Evolutionary conservation across 2,329 filamentous ascomycete genomes (phyloP).

Genomic region (Huntiella savannae): DNA sequence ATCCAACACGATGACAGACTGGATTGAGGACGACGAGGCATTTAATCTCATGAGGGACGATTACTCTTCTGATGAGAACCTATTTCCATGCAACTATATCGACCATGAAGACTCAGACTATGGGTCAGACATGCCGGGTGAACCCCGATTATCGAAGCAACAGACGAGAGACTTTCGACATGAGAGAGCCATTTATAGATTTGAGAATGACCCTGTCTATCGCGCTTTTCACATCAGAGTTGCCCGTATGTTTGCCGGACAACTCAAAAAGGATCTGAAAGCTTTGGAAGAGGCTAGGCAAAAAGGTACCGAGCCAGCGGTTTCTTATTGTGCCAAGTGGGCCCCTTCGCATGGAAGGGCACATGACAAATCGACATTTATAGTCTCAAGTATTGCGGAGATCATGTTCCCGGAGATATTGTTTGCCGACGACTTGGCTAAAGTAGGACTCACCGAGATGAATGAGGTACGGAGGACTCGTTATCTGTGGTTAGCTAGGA

Average conservation of each 20-base stretch:
- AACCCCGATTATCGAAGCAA: too few species aligned
- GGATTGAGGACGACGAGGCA: too few species aligned
- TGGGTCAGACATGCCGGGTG: too few species aligned
- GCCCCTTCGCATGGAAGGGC: slow-evolving; percentile 35
- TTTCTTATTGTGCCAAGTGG: slow-evolving; percentile 43
- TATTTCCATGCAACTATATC: too few species aligned
- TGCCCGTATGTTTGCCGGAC: too few species aligned
- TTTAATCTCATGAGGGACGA: too few species aligned
- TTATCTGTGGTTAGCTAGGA: slow-evolving; percentile 34
- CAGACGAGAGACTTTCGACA: too few species aligned
- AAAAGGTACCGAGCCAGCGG: slow-evolving; percentile 21
- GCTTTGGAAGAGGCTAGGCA: slow-evolving; percentile 22
- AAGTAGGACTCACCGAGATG: slow-evolving; percentile 15
- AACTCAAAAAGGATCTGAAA: slow-evolving; percentile 20
- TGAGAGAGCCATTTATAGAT: too few species aligned
- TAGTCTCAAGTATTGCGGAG: slow-evolving; percentile 38
- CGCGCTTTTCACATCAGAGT: too few species aligned
- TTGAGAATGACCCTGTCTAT: too few species aligned
- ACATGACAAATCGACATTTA: slow-evolving; percentile 38
- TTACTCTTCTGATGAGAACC: too few species aligned
- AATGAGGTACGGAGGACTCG: slow-evolving; percentile 18
- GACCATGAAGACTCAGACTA: too few species aligned
- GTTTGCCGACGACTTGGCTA: slow-evolving; percentile 17
- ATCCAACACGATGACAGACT: slow-evolving; percentile 13
- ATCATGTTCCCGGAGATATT: slow-evolving; percentile 24